Conservation (phyloP, 805 yeast species). For the Candida vartiovaarae region DNA sequence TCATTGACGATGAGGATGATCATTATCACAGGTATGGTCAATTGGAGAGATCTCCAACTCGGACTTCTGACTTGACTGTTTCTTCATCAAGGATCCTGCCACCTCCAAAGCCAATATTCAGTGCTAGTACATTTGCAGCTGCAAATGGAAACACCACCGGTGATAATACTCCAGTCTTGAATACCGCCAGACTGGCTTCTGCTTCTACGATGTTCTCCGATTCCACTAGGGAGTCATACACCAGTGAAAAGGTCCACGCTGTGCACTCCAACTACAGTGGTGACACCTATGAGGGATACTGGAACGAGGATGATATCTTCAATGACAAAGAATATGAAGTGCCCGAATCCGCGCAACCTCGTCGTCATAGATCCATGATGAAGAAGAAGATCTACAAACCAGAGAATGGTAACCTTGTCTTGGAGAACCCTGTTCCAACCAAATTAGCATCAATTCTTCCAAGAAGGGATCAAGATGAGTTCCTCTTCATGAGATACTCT, state of each 20-base stretch:
- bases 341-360: constrained; percentile 34
- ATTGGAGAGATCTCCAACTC: constrained; percentile 33
- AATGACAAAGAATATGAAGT: constrained; percentile 38
- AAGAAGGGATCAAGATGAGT: constrained; percentile 84
- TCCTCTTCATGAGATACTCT: constrained; percentile 92
- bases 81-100: constrained; percentile 41
- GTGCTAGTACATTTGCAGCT: constrained; percentile 55
- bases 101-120: constrained; percentile 61
- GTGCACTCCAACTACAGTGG: constrained; percentile 20
- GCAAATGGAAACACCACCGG: constrained; percentile 29
- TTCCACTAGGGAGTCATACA: constrained; percentile 3
- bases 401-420: constrained; percentile 73
- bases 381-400: constrained; percentile 64
- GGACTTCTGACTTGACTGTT: constrained; percentile 22
- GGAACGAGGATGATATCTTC: constrained; percentile 31
- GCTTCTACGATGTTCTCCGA: constrained; percentile 16
- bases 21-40: constrained; percentile 6
- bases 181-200: constrained; percentile 26
- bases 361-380: constrained; percentile 60
- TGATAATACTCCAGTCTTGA: constrained; percentile 11
- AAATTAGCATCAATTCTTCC: constrained; percentile 81
- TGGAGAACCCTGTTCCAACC: constrained; percentile 93
- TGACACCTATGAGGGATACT: constrained; percentile 34
- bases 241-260: constrained; percentile 16
- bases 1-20: constrained; percentile 31